Percentiles rank a stretch among this genome's conserved stretches.
phyloP scores from a whole-genome alignment of 495 filamentous ascomycete genomes.

The Hyaloscypha variabilis region DNA sequence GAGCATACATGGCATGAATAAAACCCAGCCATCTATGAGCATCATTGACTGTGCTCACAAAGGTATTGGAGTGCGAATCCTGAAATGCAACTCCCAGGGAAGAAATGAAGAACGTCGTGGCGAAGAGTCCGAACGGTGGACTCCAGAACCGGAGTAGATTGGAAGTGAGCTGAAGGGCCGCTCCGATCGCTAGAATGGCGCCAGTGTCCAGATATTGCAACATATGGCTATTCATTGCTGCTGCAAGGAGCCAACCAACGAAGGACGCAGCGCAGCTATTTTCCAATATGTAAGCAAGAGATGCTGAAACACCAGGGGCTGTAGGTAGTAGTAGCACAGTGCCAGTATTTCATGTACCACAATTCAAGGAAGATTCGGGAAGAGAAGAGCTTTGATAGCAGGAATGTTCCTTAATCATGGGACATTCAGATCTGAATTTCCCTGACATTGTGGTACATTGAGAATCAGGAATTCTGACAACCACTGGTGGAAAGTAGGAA shows the following conservation, averaged over 20 bases:
- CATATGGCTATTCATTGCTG: conserved; percentile 49
- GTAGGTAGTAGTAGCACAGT: too few relatives aligned
- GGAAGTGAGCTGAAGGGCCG: conserved; percentile 45
- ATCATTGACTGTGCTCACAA: conserved; percentile 45
- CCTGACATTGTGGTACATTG: too few relatives aligned
- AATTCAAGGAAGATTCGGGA: too few relatives aligned
- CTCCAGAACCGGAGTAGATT: conserved; percentile 51
- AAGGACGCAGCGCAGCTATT: conserved; percentile 44
- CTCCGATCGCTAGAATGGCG: conserved; percentile 49
- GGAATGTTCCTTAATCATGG: too few relatives aligned
- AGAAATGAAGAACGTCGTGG: conserved; percentile 49
- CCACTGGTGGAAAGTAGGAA: too few relatives aligned
- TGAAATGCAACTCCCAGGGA: conserved; percentile 53
- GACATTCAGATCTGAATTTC: too few relatives aligned
- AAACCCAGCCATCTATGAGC: conserved; percentile 59
- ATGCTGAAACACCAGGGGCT: too few relatives aligned
- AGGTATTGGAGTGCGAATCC: conserved; percentile 56
- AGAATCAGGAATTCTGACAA: too few relatives aligned
- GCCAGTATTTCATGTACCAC: too few relatives aligned
- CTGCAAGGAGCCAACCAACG: conserved; percentile 50
- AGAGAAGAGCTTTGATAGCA: too few relatives aligned
- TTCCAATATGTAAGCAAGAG: background rate
- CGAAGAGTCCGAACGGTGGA: conserved; percentile 51
- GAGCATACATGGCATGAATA: conserved; percentile 58
- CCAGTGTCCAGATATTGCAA: conserved; percentile 46